Evolutionary conservation across 805 yeast species (phyloP).

Genomic region (Candida hungchunana): DNA sequence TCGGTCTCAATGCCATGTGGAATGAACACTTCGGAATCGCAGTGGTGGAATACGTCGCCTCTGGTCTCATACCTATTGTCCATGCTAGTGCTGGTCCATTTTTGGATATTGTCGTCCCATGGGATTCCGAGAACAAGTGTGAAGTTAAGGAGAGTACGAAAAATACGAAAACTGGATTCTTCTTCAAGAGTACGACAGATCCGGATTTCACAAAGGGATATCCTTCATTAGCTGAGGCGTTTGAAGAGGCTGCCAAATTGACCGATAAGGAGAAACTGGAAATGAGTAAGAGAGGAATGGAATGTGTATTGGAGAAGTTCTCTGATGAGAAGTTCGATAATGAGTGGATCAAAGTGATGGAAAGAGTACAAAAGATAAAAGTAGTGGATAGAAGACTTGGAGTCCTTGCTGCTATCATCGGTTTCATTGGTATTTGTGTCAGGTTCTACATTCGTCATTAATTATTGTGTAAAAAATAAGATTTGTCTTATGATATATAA

Average conservation of each 20-base stretch:
- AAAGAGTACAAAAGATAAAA: slow-evolving; percentile 7
- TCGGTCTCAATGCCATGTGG: slow-evolving; percentile 97
- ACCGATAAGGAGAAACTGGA: slow-evolving; percentile 32
- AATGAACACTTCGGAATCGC: slow-evolving; percentile 99
- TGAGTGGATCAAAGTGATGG: slow-evolving; percentile 43
- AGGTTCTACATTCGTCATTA: background rate
- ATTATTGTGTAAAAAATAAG: too few species aligned
- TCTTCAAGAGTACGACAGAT: slow-evolving; percentile 66
- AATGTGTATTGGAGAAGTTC: slow-evolving; percentile 48
- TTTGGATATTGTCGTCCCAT: slow-evolving; percentile 73
- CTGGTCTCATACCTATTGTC: slow-evolving; percentile 82
- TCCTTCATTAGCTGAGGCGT: slow-evolving; percentile 46
- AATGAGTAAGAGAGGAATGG: slow-evolving; percentile 43
- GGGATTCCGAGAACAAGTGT: slow-evolving; percentile 32
- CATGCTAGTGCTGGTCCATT: slow-evolving; percentile 97
- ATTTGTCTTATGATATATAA: too few species aligned
- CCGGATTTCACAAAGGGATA: slow-evolving; percentile 55
- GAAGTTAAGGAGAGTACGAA: slow-evolving; percentile 29
- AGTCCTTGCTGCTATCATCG: slow-evolving; percentile 5
- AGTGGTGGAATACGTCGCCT: slow-evolving; percentile 85
- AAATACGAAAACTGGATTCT: slow-evolving; percentile 64
- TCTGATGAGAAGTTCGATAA: slow-evolving; percentile 54
- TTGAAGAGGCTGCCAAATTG: slow-evolving; percentile 40
- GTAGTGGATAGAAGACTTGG: slow-evolving; percentile 8
- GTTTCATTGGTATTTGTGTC: background rate